These are phyloP conservation scores for Pythium folliculosum DNA, from an alignment of 352 stramenopile genomes.

Conservation along the genomic window DNA sequence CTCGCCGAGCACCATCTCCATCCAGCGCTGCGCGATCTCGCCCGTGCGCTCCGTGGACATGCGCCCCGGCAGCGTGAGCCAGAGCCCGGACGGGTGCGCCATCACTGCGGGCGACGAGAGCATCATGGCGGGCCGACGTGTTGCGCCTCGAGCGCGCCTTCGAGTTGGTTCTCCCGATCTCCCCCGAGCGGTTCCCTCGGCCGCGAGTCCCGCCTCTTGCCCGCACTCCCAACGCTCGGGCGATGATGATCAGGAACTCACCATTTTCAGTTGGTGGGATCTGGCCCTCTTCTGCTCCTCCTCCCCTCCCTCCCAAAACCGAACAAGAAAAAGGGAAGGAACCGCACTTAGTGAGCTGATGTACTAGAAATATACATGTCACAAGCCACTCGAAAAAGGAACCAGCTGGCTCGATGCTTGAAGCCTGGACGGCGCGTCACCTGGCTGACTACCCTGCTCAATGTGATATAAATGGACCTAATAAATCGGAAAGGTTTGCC, in stretches of 20 bases:
- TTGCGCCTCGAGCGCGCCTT: too few relatives aligned
- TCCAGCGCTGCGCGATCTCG: conserved; percentile 82
- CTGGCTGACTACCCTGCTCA: conserved; percentile 15
- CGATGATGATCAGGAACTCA: conserved; percentile 27
- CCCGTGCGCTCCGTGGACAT: conserved; percentile 39
- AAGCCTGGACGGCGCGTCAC: neutral
- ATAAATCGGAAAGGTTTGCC: neutral
- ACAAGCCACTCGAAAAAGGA: neutral
- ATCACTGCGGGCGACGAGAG: conserved; percentile 29
- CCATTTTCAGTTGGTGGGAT: conserved; percentile 31
- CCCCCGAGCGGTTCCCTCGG: neutral
- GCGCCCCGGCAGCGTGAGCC: conserved; percentile 29
- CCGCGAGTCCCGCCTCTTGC: conserved; percentile 22
- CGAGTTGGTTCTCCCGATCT: conserved; percentile 3
- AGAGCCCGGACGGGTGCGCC: conserved; percentile 28
- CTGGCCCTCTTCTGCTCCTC: conserved; percentile 8
- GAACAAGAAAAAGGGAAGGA: conserved; percentile 11
- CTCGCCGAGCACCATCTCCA: conserved; percentile 87
- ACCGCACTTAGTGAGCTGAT: conserved; percentile 20
- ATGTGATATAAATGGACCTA: conserved; percentile 7
- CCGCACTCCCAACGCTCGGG: conserved; percentile 2
- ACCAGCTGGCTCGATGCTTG: conserved; percentile 12
- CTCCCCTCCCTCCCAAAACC: conserved; percentile 1
- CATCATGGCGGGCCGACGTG: conserved; percentile 20
- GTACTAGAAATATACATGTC: conserved; percentile 2